These are phyloP conservation scores for Trichocladium antarcticum DNA, from an alignment of 495 filamentous ascomycete species.

Conservation along the genomic window DNA sequence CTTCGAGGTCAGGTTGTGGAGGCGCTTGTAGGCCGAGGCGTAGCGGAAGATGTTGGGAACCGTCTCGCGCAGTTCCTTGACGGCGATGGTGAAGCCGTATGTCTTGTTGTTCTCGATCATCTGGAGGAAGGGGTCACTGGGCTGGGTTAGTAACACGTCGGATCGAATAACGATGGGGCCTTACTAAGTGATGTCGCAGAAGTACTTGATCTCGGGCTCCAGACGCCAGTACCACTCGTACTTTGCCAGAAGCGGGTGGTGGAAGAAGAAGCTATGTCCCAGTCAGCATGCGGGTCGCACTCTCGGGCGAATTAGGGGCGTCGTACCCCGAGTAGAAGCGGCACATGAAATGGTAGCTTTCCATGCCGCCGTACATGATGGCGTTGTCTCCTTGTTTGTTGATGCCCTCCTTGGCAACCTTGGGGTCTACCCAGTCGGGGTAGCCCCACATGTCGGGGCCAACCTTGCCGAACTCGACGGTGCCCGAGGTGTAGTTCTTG, in stretches of 20 bases:
- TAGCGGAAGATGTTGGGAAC: slow-evolving; percentile 99
- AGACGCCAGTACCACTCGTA: slow-evolving; percentile 99
- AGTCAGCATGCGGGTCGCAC: slow-evolving; percentile 15
- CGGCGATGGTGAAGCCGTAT: slow-evolving; percentile 97
- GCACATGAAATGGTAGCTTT: slow-evolving; percentile 98
- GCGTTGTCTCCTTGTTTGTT: slow-evolving; percentile 91
- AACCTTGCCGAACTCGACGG: slow-evolving; percentile 92
- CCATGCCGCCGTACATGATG: slow-evolving; percentile 99
- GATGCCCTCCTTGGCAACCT: slow-evolving; percentile 90
- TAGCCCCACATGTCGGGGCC: slow-evolving; percentile 88
- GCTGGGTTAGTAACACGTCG: slow-evolving; percentile 11
- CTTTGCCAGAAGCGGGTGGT: slow-evolving; percentile 87
- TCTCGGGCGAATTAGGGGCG: not conserved
- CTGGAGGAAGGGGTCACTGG: slow-evolving; percentile 84
- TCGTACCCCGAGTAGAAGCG: slow-evolving; percentile 93
- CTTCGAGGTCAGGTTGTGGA: slow-evolving; percentile 79
- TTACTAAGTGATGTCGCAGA: slow-evolving; percentile 99
- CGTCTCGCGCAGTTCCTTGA: slow-evolving; percentile 96
- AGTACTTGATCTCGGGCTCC: slow-evolving; percentile 99
- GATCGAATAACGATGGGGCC: slow-evolving; percentile 16
- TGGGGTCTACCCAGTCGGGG: slow-evolving; percentile 89
- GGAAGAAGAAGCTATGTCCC: slow-evolving; percentile 75
- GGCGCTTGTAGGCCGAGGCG: slow-evolving; percentile 95
- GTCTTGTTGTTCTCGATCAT: slow-evolving; percentile 94
- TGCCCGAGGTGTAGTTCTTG: slow-evolving; percentile 72